Evolutionary conservation across 2,329 filamentous ascomycete species (phyloP).

Genomic region (Aspergillus sp.): DNA sequence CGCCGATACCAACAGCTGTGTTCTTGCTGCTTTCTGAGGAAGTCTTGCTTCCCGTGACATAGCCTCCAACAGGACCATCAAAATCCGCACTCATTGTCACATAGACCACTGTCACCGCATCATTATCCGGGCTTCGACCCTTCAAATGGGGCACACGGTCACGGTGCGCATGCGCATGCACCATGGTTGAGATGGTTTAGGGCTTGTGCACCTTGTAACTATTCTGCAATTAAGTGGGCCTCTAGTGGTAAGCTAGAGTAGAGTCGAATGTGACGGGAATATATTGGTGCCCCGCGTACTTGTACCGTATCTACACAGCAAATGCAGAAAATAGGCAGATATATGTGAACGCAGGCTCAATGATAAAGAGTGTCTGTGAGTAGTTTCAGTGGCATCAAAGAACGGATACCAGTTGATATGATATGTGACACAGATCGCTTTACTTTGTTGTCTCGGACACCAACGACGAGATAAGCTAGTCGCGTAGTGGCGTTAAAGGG

Average conservation of each 20-base stretch:
- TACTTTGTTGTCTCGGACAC: not conserved
- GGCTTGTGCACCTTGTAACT: not conserved
- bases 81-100: constrained; percentile 57
- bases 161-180: constrained; percentile 37
- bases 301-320: not conserved
- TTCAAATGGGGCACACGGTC: constrained; percentile 29
- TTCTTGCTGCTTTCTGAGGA: constrained; percentile 13
- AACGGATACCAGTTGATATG: not conserved
- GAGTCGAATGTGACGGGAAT: not conserved
- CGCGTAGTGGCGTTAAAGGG: constrained; percentile 14
- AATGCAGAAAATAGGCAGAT: not conserved
- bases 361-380: not conserved
- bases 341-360: not conserved
- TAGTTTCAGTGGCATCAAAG: not conserved
- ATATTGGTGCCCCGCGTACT: not conserved
- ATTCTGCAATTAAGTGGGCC: not conserved
- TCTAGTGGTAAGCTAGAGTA: no score
- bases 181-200: constrained; percentile 24
- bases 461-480: not conserved
- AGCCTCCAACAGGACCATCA: constrained; percentile 52
- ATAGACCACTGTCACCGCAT: constrained; percentile 47
- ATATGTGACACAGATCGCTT: not conserved
- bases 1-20: constrained; percentile 34
- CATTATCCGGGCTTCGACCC: constrained; percentile 18
- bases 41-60: constrained; percentile 39